Base-by-base conservation (phyloP, 1,284 basidiomycete genomes). In the Ustilago sp. region DNA sequence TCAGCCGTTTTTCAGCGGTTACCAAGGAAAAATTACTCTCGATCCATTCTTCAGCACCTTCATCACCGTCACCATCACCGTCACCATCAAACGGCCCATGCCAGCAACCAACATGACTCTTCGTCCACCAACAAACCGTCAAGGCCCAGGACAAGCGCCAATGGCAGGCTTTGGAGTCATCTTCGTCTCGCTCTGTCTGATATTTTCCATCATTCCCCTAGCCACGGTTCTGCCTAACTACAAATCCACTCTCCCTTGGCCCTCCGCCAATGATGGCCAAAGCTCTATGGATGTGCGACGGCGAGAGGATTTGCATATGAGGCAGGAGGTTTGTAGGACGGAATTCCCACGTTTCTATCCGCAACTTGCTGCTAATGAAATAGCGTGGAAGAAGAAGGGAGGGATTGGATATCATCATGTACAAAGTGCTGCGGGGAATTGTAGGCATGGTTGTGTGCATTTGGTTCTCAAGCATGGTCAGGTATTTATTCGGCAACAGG, bases 301-400 rank as follows among this genome's bases (percentile, higher is more conserved):
- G 19, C 60, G 59, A 23, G 53, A 76, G 43, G 59, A 71, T 15
- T 39, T 67, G 12, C 54, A 62, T 15, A 43, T 73, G 19, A 2
- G 28, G 1, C 72, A 76, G 51, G 11, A 55, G 2, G 19, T 15
- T 8, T 81, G 80, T 47, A 41, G 38, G 9, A 23, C 59, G 8
- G 80, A 81, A 47, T 81, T 81, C 43, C 65, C 79, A 2, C 39
- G 52, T 6, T 58, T 81, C 19, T 81, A 80, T 50, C 75, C 75
- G 6, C 80, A 81, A 32, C 59, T 81, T 5, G 47, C 48, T 0
- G 62, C 23, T 9, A 68, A 77, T 56, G 45, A 64, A 19, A 11
- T 4, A 3, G 47, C 7, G n/a, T 81, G 79, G 79, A 64, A 48
- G 52, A 8, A 8, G 0, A 68, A 76, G 32, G 79, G 77, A 32